Evolutionary conservation across 306 rosid genomes (phyloP), one percentile per base, ranked within the genome.

Genomic region (Cicer bijugum): DNA sequence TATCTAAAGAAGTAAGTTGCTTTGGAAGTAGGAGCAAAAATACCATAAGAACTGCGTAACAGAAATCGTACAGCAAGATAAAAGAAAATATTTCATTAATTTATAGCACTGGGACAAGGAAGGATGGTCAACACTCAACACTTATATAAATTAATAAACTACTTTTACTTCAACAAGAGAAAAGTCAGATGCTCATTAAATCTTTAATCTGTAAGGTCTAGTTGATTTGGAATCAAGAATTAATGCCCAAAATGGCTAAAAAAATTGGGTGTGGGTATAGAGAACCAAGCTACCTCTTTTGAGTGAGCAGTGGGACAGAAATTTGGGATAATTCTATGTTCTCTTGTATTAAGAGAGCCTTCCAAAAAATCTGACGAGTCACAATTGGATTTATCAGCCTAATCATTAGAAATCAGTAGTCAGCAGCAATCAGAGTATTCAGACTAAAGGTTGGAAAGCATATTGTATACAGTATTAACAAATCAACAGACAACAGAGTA

Each of bases 371-470:
- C 79, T 57, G 75, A 72, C 17, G 82, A 77, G 10, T 77, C 68
- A 42, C 55, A 74, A 35, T 72, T 77, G 60, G 82, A 62, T 80
- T 80, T 74, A 40, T 47, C 75, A 74, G 58, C 71, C 83, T 80
- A 67, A 59, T 46, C 55, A 60, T 58, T 8, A 14, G 53, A 67
- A 40, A 67, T 28, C 43, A 75, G 58, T 59, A 67, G 79, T 67
- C 35, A 28, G 35, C 75, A 80, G 75, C 33, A 33, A 61, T 71
- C 72, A 62, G 60, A 43, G 52, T 51, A 51, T 62, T 71, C 16
- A 52, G 43, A 46, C 10, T 19, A 19, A 58, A 58, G n/a, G 58
- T 20, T 37, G 19, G 43, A 74, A 9, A 67, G 57, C 46, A 63
- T 33, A 52, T 42, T 61, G 23, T 58, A 45, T 69, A 63, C 81